Base-by-base conservation (phyloP, 257 asterid species). In the Rubia yunnanensis region DNA sequence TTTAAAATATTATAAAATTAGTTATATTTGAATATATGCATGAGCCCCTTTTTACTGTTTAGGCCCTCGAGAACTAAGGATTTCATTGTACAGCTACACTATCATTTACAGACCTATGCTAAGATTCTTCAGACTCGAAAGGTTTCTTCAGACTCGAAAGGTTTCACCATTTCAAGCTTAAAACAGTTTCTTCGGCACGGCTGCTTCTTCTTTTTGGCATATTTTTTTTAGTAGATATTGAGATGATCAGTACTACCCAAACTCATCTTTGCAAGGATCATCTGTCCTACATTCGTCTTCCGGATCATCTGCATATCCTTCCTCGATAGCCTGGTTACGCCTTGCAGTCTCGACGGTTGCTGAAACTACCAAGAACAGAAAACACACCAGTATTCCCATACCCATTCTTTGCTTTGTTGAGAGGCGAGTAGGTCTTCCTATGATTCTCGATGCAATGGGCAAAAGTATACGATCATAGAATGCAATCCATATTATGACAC, bases 331-430 rank as follows among this genome's bases (percentile, higher is more conserved):
- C 0, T 23, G 36, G 35, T 57, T 35, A 8, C 89, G 64, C 6
- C 95, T 84, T 0, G 73, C 18, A n/a, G 69, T 65, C 75, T 91
- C 98, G 0, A 88, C 84, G 0, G 20, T 9, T 1, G 94, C 82
- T 2, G 88, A 32, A 54, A 79, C 82, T 38, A 70, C 58, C 88
- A 82, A 76, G 61, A 82, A 72, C 6, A 84, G 36, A 59, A 73
- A 80, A 22, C 92, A 86, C 32, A 88, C 54, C 57, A 85, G 63
- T 49, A 88, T 73, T 3, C 91, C 96, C 0, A 80, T 26, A 18
- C 89, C 96, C 95, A 88, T 86, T 72, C 96, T 73, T n/a, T 63
- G 60, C 72, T 20, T 82, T 5, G 79, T 39, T 15, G 72, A 80
- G 39, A 86, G 18, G 20, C 61, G 71, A 26, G 75, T 76, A 0